Percentiles rank a stretch among this genome's conserved stretches.
phyloP scores from a whole-genome alignment of 1,284 basidiomycete species.

The Inonotus hispidus region DNA sequence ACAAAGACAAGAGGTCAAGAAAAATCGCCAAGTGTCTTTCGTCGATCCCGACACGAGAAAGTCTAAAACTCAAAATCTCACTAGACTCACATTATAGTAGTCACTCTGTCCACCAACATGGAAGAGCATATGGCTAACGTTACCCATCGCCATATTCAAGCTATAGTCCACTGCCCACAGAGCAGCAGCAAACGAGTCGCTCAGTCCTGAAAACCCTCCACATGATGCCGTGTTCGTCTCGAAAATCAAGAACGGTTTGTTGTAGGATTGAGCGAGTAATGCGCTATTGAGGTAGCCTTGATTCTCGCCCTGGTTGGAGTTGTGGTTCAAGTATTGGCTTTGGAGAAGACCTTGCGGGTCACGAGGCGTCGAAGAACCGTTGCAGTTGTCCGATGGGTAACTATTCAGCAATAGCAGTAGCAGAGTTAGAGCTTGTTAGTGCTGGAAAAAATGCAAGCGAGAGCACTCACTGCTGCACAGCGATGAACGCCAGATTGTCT shows the following conservation, averaged over 20 bases:
- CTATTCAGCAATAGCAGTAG: not conserved
- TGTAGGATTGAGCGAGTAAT: constrained; percentile 15
- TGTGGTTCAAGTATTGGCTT: constrained; percentile 17
- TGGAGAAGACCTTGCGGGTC: constrained; percentile 3
- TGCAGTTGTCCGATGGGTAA: constrained; percentile 17
- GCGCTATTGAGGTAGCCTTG: constrained; percentile 16
- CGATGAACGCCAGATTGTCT: constrained; percentile 19
- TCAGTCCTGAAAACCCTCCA: constrained; percentile 73
- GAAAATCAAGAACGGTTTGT: constrained; percentile 57
- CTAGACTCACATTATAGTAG: constrained; percentile 53
- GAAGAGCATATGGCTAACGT: constrained; percentile 53
- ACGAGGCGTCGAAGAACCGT: constrained; percentile 1
- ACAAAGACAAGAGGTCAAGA: not conserved
- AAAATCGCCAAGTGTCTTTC: not conserved
- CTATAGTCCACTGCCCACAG: constrained; percentile 69
- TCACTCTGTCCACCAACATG: constrained; percentile 66
- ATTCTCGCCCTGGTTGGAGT: constrained; percentile 2
- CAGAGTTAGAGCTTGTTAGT: not conserved
- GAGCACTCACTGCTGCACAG: constrained; percentile 22
- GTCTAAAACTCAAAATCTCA: not conserved
- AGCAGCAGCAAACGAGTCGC: constrained; percentile 65
- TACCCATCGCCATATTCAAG: constrained; percentile 54
- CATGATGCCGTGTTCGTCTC: constrained; percentile 82
- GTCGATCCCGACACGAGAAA: not conserved
- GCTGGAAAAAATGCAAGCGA: not conserved